phyloP scores from a whole-genome alignment of 306 rosid species.

The Trifolium pratense region DNA sequence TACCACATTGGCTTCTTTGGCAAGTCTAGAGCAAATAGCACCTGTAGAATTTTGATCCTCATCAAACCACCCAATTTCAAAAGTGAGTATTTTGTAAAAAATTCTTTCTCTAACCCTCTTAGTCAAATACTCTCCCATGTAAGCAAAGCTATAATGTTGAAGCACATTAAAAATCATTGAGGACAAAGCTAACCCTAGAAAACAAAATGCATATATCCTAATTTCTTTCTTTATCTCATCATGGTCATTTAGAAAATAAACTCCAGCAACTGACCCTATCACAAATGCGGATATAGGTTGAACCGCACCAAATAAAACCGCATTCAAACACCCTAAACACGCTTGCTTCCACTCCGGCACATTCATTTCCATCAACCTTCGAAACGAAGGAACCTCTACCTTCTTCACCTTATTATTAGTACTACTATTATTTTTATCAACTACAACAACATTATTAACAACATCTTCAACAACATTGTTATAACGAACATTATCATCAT shows the following conservation, averaged over 20 bases:
- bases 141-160: slow-evolving; percentile 83
- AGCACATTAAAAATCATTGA: slow-evolving; percentile 55
- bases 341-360: slow-evolving; percentile 91
- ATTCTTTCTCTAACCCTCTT: slow-evolving; percentile 79
- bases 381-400: slow-evolving; percentile 62
- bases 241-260: slow-evolving; percentile 69
- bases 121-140: slow-evolving; percentile 87
- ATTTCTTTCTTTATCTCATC: slow-evolving; percentile 74
- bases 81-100: slow-evolving; percentile 78
- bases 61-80: slow-evolving; percentile 93
- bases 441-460: neutral
- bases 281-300: slow-evolving; percentile 66
- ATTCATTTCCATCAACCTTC: slow-evolving; percentile 69
- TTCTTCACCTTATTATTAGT: neutral
- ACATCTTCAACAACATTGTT: neutral
- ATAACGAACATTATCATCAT: neutral
- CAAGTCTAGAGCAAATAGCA: slow-evolving; percentile 80
- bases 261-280: slow-evolving; percentile 68
- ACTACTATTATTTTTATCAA: neutral
- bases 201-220: slow-evolving; percentile 52
- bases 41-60: slow-evolving; percentile 77
- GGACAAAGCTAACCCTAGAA: slow-evolving; percentile 64
- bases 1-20: slow-evolving; percentile 94
- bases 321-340: slow-evolving; percentile 60
- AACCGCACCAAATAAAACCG: slow-evolving; percentile 68